These are phyloP conservation scores for Neospora caninum DNA, from an alignment of 169 alveolate genomes.

Conservation along the genomic window DNA sequence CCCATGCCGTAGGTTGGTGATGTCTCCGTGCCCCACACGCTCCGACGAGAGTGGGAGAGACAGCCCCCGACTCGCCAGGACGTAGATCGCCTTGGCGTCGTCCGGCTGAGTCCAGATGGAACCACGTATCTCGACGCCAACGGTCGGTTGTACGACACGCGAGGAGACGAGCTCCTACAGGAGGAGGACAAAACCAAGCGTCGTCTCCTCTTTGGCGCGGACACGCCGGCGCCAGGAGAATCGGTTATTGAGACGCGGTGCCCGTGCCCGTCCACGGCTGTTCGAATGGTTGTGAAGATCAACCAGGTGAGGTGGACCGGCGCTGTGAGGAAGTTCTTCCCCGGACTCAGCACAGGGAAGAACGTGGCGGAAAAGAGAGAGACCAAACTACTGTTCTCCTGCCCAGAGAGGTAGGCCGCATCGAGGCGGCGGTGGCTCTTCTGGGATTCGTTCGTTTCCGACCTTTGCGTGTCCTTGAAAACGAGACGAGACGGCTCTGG, in stretches of 20 bases:
- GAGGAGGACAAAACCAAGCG: neutral
- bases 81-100: slow-evolving; percentile 44
- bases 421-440: too few relatives aligned
- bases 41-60: neutral
- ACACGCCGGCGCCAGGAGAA: slow-evolving; percentile 11
- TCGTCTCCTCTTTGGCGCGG: neutral
- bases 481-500: too few relatives aligned
- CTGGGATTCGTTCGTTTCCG: too few relatives aligned
- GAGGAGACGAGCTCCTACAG: neutral
- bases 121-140: neutral
- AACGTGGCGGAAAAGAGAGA: too few relatives aligned
- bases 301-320: slow-evolving; percentile 9
- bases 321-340: too few relatives aligned
- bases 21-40: slow-evolving; percentile 4
- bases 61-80: slow-evolving; percentile 45
- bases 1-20: neutral
- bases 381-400: too few relatives aligned
- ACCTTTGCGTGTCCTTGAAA: too few relatives aligned
- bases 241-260: slow-evolving; percentile 72
- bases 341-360: too few relatives aligned
- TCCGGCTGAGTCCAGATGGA: neutral
- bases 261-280: slow-evolving; percentile 76
- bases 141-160: neutral
- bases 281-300: slow-evolving; percentile 70
- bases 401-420: too few relatives aligned